Percentiles rank a stretch among this genome's conserved stretches.
Evolutionary conservation across 2,329 filamentous ascomycete species (phyloP).

Genomic region (Ophiostoma himal-ulmi): DNA sequence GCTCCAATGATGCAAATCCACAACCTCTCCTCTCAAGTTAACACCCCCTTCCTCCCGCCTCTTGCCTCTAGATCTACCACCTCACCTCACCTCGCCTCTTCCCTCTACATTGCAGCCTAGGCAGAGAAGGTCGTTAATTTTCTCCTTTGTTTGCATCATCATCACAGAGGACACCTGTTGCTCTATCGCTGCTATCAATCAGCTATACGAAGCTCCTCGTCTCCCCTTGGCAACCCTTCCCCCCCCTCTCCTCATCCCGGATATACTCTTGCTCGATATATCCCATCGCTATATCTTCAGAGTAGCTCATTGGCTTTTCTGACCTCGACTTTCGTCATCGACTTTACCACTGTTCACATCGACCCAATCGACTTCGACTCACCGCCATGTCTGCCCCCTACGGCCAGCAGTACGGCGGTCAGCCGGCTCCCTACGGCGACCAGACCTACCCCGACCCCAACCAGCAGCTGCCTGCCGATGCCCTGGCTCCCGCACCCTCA

Average conservation of each 20-base stretch:
- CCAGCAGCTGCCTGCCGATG: conserved; percentile 38
- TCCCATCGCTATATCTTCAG: background rate
- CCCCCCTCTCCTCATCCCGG: background rate
- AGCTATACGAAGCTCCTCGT: background rate
- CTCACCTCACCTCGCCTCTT: conserved; percentile 3
- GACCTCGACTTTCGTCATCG: background rate
- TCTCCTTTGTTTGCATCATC: background rate
- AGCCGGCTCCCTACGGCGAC: conserved; percentile 39
- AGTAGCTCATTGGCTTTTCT: background rate
- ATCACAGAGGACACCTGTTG: conserved; percentile 1
- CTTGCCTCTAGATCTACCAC: conserved; percentile 11
- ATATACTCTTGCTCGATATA: background rate
- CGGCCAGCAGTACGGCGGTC: conserved; percentile 32
- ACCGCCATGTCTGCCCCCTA: conserved; percentile 53
- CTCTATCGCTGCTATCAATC: background rate
- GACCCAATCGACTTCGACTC: conserved; percentile 22
- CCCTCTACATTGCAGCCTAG: background rate
- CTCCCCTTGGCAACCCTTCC: background rate
- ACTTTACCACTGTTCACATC: background rate
- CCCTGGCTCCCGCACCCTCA: conserved; percentile 36
- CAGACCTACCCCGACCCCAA: conserved; percentile 35
- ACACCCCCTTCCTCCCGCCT: conserved; percentile 2
- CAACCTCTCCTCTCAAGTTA: conserved; percentile 2
- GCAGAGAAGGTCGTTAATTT: conserved; percentile 1
- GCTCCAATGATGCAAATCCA: conserved; percentile 24